Percentiles rank a stretch among this genome's conserved stretches.
phyloP scores from a whole-genome alignment of 2,329 filamentous ascomycete genomes.

The Pyrenochaeta sp. region DNA sequence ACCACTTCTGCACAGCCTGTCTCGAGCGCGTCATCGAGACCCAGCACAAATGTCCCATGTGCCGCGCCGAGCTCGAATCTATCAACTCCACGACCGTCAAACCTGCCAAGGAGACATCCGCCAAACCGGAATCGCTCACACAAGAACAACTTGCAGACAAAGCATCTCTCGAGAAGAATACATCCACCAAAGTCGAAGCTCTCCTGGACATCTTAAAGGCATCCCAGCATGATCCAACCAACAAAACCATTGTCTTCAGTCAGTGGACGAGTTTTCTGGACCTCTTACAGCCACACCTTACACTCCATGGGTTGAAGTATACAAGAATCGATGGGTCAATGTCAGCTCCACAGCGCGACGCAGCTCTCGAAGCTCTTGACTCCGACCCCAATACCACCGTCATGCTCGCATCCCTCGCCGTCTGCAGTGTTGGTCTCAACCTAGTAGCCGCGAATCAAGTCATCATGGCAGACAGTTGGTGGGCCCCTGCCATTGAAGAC shows the following conservation, averaged over 20 bases:
- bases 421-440: slow-evolving; percentile 87
- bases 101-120: slow-evolving; percentile 65
- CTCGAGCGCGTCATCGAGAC: slow-evolving; percentile 77
- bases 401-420: slow-evolving; percentile 81
- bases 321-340: slow-evolving; percentile 84
- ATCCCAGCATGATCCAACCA: slow-evolving; percentile 66
- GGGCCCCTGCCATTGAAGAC: slow-evolving; percentile 90
- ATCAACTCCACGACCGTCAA: slow-evolving; percentile 65
- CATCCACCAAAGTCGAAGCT: slow-evolving; percentile 84
- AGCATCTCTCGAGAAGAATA: slow-evolving; percentile 57
- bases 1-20: slow-evolving; percentile 78
- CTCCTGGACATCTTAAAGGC: slow-evolving; percentile 78
- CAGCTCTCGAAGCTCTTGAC: slow-evolving; percentile 72
- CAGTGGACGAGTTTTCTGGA: slow-evolving; percentile 81
- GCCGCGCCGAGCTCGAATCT: slow-evolving; percentile 70
- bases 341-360: slow-evolving; percentile 74
- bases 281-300: slow-evolving; percentile 74
- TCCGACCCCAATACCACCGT: slow-evolving; percentile 73
- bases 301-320: slow-evolving; percentile 67
- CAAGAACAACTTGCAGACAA: slow-evolving; percentile 60
- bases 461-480: slow-evolving; percentile 86
- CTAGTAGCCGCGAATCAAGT: slow-evolving; percentile 87
- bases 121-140: slow-evolving; percentile 20
- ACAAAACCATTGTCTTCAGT: slow-evolving; percentile 77
- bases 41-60: slow-evolving; percentile 86